These are phyloP conservation scores for Rhizomucor miehei DNA, from an alignment of 371 early-diverging fungal genomes.

Conservation along the genomic window DNA sequence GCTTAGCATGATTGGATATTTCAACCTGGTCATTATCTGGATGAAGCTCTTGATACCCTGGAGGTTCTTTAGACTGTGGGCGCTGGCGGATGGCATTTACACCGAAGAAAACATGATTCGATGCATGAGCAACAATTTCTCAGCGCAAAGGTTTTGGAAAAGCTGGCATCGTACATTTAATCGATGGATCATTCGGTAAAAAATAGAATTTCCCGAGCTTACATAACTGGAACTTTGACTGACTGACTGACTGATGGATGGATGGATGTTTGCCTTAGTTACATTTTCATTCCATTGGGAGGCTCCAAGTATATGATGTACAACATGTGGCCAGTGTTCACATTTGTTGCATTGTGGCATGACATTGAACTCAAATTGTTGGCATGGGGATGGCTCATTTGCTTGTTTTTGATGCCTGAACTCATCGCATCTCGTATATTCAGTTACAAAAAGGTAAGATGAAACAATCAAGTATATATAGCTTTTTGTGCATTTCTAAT, in stretches of 20 bases:
- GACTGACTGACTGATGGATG: neutral
- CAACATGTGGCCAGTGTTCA: constrained; percentile 82
- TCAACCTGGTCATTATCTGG: constrained; percentile 88
- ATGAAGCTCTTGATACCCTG: constrained; percentile 88
- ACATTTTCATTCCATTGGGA: constrained; percentile 91
- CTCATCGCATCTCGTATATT: constrained; percentile 62
- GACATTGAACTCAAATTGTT: constrained; percentile 79
- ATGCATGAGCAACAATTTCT: constrained; percentile 93
- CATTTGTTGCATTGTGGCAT: constrained; percentile 97
- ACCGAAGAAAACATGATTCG: constrained; percentile 91
- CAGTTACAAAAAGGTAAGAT: constrained; percentile 48
- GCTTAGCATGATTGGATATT: constrained; percentile 78
- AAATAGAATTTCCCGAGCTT: neutral
- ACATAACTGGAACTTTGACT: too few species aligned
- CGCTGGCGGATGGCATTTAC: constrained; percentile 80
- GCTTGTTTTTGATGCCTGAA: constrained; percentile 85
- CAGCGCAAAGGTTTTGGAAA: constrained; percentile 88
- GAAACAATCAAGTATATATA: neutral
- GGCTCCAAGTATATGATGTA: constrained; percentile 63
- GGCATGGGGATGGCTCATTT: constrained; percentile 95
- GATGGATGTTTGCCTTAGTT: constrained; percentile 34
- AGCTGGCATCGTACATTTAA: constrained; percentile 93
- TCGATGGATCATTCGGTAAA: constrained; percentile 78
- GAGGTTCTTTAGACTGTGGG: constrained; percentile 94
- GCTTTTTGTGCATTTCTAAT: too few species aligned